Conservation (phyloP, 75 land plant genomes). For the Adiantum capillusveneris region DNA sequence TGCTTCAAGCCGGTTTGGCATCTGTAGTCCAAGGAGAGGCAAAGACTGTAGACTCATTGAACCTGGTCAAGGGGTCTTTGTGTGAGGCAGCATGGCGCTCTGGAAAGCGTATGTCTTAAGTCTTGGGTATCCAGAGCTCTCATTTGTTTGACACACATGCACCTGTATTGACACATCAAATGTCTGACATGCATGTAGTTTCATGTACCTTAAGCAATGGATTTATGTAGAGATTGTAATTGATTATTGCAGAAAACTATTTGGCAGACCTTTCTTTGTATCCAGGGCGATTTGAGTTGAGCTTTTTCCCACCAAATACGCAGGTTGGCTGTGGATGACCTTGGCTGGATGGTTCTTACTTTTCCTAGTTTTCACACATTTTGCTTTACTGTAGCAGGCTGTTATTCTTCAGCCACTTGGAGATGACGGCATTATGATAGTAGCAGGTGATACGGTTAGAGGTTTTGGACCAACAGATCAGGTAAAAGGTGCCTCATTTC, state of each 20-base stretch:
- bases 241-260: constrained; percentile 76
- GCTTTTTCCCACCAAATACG: constrained; percentile 77
- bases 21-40: constrained; percentile 42
- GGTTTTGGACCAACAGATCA: constrained; percentile 79
- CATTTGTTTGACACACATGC: too few relatives aligned
- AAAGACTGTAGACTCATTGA: constrained; percentile 41
- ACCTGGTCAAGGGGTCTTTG: constrained; percentile 52
- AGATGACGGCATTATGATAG: constrained; percentile 55
- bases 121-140: too few relatives aligned
- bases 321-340: constrained; percentile 37
- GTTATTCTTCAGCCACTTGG: constrained; percentile 84
- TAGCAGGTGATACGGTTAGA: constrained; percentile 83
- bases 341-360: not conserved
- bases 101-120: constrained; percentile 52
- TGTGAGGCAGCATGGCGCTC: constrained; percentile 47
- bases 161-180: too few relatives aligned
- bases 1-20: constrained; percentile 70
- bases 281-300: constrained; percentile 77
- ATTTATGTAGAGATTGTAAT: too few relatives aligned
- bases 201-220: too few relatives aligned
- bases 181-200: too few relatives aligned
- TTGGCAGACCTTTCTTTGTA: constrained; percentile 86
- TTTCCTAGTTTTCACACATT: too few relatives aligned
- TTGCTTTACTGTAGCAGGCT: constrained; percentile 36
- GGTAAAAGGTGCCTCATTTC: constrained; percentile 22